A percentile compares a stretch with the other conserved stretches of the same genome.
Conservation (phyloP, 2,329 filamentous ascomycete species). For the Didymella pinodella region DNA sequence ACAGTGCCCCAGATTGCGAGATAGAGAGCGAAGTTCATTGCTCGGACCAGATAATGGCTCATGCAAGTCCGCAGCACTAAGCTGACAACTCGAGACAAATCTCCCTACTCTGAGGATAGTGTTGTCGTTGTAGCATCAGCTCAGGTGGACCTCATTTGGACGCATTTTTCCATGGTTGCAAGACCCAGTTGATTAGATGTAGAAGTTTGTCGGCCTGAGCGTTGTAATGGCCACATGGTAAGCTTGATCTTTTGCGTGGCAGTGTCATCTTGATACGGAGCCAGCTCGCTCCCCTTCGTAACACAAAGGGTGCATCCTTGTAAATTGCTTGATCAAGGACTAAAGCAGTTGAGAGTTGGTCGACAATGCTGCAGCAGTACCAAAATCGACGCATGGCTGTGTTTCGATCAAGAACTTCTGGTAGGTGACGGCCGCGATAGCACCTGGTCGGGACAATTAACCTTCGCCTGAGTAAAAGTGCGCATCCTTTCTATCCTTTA, state of each 20-base stretch:
- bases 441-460: neutral
- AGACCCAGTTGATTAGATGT: neutral
- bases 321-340: neutral
- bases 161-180: too few species aligned
- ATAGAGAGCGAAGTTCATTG: neutral
- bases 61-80: neutral
- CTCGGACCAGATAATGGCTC: neutral
- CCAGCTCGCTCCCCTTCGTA: neutral
- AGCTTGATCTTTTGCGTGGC: neutral
- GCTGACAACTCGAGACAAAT: neutral
- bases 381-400: neutral
- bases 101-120: neutral
- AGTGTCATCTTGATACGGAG: neutral
- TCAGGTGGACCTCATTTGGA: neutral
- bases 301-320: neutral
- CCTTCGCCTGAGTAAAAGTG: neutral
- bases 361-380: neutral
- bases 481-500: neutral
- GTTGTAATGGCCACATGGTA: neutral
- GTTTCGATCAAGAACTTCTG: neutral
- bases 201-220: neutral
- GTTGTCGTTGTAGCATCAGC: neutral
- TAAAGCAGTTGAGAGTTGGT: neutral
- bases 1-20: neutral
- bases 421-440: neutral